Base-by-base conservation (phyloP, 371 early-diverging fungal species). In the Coelomomyces lativittatus region DNA sequence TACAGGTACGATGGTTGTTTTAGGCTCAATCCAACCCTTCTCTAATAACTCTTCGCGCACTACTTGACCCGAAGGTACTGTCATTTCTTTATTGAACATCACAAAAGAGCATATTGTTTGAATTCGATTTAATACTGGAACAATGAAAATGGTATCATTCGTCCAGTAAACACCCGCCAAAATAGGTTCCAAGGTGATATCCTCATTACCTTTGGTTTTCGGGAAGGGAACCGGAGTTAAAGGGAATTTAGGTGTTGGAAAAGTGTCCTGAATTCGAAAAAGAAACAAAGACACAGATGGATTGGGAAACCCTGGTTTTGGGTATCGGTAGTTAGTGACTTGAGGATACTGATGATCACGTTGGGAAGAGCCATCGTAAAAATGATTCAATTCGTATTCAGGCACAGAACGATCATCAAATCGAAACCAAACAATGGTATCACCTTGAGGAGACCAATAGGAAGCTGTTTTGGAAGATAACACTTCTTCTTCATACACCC, bases 401-500 rank as follows among this genome's bases (percentile, higher is more conserved):
- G 84, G 86, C 0, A 95, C 91, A 4, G 56, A 59, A 2, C 82
- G 71, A 43, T 91, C 91, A 56, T 91, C 79, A 40, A 88, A 80
- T 6, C 85, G 80, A 44, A 95, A 54, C 55, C 77, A 95, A 0
- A 86, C 88, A 26, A 92, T 39, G 12, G 72, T 70, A 7, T 65
- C 68, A 3, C 80, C 84, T 47, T 86, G 85, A 4, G 88, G 86
- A 0, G 88, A 82, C 84, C 91, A 91, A 90, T 89, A 91, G 25
- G 86, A 52, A 1, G 90, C 81, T 15, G 62, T 60, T 17, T 80
- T 64, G 0, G 60, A 56, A 0, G 56, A 64, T 39, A 85, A 73
- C 1, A 95, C 85, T 53, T 95, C 92, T 58, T 95, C 92, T 60
- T 92, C 95, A 53, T 95, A 93, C 0, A 93, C 91, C 97, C 97